Base-by-base conservation (phyloP, 2,329 filamentous ascomycete species). In the Fusarium compactum region DNA sequence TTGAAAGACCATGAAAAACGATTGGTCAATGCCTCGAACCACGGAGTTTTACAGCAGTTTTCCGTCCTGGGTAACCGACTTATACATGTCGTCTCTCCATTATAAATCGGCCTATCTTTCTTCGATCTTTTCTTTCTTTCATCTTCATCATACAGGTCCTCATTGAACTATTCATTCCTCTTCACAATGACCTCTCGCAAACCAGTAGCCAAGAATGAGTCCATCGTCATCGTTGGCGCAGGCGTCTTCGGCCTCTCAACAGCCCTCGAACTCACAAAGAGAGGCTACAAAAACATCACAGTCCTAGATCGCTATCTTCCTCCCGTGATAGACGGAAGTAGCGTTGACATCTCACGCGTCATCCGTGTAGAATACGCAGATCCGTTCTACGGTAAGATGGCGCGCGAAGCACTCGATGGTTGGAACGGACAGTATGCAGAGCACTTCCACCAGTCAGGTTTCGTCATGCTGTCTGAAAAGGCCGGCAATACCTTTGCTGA, bases 341-440 rank as follows among this genome's bases (percentile, higher is more conserved):
- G 80, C 46, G 80, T 81, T n/a, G 81, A 83, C 61, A 77, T 80
- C 20, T 82, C 81, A 8, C 79, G 82, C 20, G 77, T 82, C 59
- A 78, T 83, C 45, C 79, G 81, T 8, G 71, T 79, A 46, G 91
- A 93, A 79, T 93, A 93, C 73, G 88, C 89, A 15, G 85, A 90
- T 69, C 79, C 84, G 0, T 82, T 87, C 16, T 93, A 93, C 74
- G 84, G 87, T 7, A 80, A 81, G 45, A 85, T 93, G 55, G 90
- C 87, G 6, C 67, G 66, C 16, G 76, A 79, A 52, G 76, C 78
- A 5, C 62, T 73, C 14, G 51, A 67, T 1, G 74, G 70, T 4
- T 80, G 78, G 78, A 52, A 27, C 11, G 59, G 63, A 1, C 70
- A 75, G 16, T 80, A 77, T 43, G 62, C 68, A 9, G 72, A 70